Percentiles rank a stretch among this genome's conserved stretches.
phyloP scores from a whole-genome alignment of 352 stramenopile species.

The Elongisporangium undulatum region DNA sequence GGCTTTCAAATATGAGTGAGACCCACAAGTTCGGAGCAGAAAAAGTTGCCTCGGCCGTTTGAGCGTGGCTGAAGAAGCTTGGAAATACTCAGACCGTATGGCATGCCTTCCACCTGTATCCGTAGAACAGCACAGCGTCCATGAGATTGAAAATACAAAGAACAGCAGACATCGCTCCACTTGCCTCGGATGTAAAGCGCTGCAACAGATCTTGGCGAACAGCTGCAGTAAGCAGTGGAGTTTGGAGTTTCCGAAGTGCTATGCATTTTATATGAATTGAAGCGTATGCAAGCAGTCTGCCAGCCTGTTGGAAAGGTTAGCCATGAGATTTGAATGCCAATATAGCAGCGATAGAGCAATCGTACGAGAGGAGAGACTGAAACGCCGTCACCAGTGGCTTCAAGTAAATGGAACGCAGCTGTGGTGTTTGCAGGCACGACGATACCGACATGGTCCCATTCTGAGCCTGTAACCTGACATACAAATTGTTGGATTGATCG shows the following conservation, averaged over 20 bases:
- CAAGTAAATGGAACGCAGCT: conserved; percentile 31
- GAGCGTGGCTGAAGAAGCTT: conserved; percentile 30
- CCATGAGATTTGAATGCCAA: conserved; percentile 1
- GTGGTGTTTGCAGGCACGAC: conserved; percentile 27
- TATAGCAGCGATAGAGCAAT: conserved; percentile 18
- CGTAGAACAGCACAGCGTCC: not conserved
- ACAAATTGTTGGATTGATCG: not conserved
- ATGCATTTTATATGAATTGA: conserved; percentile 47
- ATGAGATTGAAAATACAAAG: not conserved
- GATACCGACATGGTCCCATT: conserved; percentile 65
- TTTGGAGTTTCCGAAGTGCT: conserved; percentile 38
- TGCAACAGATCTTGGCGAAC: conserved; percentile 43
- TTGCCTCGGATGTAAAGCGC: conserved; percentile 33
- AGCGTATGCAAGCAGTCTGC: conserved; percentile 30
- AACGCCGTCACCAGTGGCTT: conserved; percentile 65
- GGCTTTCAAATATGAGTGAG: not conserved
- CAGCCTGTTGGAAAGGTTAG: conserved; percentile 8
- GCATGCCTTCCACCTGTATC: conserved; percentile 31
- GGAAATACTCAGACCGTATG: conserved; percentile 49
- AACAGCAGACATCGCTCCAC: not conserved
- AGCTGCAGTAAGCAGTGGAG: conserved; percentile 36
- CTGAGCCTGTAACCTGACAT: conserved; percentile 39
- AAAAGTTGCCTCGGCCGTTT: conserved; percentile 26
- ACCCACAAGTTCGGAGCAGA: conserved; percentile 66
- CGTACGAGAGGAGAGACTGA: conserved; percentile 40